Base-by-base conservation (phyloP, 2,329 filamentous ascomycete genomes). In the Epichloe amarillans region DNA sequence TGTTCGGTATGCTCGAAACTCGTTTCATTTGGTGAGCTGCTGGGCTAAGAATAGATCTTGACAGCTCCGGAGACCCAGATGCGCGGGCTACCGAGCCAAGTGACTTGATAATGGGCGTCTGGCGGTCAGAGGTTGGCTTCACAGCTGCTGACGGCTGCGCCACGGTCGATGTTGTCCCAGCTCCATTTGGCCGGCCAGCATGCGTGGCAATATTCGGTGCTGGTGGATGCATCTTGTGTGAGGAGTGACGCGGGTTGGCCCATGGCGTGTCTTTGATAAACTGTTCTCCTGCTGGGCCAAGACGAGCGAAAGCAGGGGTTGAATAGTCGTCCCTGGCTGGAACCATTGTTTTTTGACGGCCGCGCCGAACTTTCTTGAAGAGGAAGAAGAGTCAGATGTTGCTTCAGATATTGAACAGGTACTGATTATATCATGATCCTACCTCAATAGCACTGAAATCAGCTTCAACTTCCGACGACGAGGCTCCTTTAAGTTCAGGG, bases 401-500 rank as follows among this genome's bases (percentile, higher is more conserved):
- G 37, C 17, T 41, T 47, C 46, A 33, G 38, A 39, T 41, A 23
- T 30, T 40, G 26, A 39, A 44, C 10, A 30, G 45, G 17, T 8
- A 40, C 45, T 37, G 14, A 51, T 46, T 4, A 30, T 23, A 42
- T 49, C 15, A 35, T 43, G 39, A 44, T 39, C 64, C 50, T 64
- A 96, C 90, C 62, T 86, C 84, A 75, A 98, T 96, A 58, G 85
- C 85, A 64, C 86, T 83, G 56, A 97, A 73, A 68, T 98, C 93
- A 47, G 91, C 84, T 50, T 95, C 88, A 45, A 93, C 69, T 61
- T 96, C 88, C 11, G 77, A 72, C 21, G 77, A 67, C 38, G 84
- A 83, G 26, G 87, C 86, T 41, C 86, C 78, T 52, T 75, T 75
- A 68, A 98, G 84, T 36, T 86, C 77, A 19, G 93, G 93, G n/a